Evolutionary conservation across 2,329 filamentous ascomycete genomes (phyloP), one percentile per base, ranked within the genome.

Genomic region (Chrysoporthe cubensis): DNA sequence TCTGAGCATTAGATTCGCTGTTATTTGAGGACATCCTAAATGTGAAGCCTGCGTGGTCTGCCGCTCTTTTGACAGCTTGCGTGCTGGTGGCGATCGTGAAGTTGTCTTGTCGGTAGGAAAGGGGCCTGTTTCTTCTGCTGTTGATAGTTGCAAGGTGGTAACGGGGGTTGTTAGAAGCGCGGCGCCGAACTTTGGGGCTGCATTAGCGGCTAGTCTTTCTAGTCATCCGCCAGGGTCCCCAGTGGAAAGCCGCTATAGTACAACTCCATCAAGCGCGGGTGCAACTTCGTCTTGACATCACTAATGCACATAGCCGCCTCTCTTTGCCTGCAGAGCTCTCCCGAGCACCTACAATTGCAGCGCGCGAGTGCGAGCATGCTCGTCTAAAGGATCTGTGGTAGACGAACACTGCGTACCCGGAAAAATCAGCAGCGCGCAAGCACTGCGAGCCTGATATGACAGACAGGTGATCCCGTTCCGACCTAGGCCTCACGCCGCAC

Each of bases 1-100:
- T 48, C 21, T 46, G 57, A 26, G 68, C 67, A 54, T 67, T 70
- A 26, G 69, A 60, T 44, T 69, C 64, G 62, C 60, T 60, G 54
- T 58, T 65, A 54, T 65, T 69, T 9, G 69, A 70, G n/a, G 69
- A 65, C 69, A 70, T 70, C 16, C 56, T 64, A 42, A 44, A 2
- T 2, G 16, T 32, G 32, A 21, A 21, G 21, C 32, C n/a, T 42
- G 56, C 34, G 37, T 42, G 42, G 11, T 60, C 21, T 43, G 26
- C 11, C 34, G n/a, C n/a, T n/a, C 44, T 3, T 21, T 60, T 44
- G n/a, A 44, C n/a, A 40, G 34, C 18, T 63, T 50, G 21, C 34
- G 11, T 34, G 21, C 32, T 34, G 26, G 26, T 16, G 50, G 50
- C 32, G 6, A 26, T 14, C 4, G 14, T 54, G 50, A 9, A 50